Evolutionary conservation across 352 stramenopile genomes (phyloP).

Genomic region (Aphanomyces stellatus): DNA sequence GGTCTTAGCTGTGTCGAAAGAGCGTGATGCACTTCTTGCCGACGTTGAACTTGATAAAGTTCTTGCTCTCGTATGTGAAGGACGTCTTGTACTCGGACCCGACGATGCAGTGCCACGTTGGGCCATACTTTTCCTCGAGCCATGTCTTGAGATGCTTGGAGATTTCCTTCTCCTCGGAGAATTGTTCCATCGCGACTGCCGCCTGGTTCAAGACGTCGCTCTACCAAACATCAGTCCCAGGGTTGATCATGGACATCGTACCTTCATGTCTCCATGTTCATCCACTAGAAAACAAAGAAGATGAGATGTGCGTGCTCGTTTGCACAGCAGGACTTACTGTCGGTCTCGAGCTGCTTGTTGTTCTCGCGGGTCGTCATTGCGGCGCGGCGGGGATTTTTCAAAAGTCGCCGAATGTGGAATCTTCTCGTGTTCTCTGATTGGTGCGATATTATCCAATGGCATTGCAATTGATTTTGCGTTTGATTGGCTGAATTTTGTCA

Average conservation of each 20-base stretch:
- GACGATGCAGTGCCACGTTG: slow-evolving; percentile 72
- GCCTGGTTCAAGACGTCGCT: slow-evolving; percentile 62
- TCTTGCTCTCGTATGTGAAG: slow-evolving; percentile 75
- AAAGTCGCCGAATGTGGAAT: too few species aligned
- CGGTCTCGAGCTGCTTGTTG: slow-evolving; percentile 77
- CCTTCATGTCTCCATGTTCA: slow-evolving; percentile 78
- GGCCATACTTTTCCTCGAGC: slow-evolving; percentile 25
- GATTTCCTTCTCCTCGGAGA: slow-evolving; percentile 69
- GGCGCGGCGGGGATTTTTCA: not conserved
- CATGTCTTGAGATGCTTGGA: slow-evolving; percentile 60
- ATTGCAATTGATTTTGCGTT: too few species aligned
- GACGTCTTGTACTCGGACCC: slow-evolving; percentile 66
- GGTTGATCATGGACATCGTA: slow-evolving; percentile 4
- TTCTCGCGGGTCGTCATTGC: slow-evolving; percentile 33
- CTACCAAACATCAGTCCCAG: slow-evolving; percentile 18
- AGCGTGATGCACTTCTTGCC: slow-evolving; percentile 82
- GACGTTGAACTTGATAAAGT: slow-evolving; percentile 79
- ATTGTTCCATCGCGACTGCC: slow-evolving; percentile 60
- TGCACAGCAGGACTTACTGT: slow-evolving; percentile 36
- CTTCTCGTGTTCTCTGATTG: too few species aligned
- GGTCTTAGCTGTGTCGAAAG: slow-evolving; percentile 40
- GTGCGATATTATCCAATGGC: too few species aligned
- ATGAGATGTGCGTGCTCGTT: not conserved
- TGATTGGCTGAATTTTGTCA: too few species aligned
- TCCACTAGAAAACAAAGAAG: slow-evolving; percentile 38